Evolutionary conservation across 495 filamentous ascomycete species (phyloP).

Genomic region (Neurospora cerealis): DNA sequence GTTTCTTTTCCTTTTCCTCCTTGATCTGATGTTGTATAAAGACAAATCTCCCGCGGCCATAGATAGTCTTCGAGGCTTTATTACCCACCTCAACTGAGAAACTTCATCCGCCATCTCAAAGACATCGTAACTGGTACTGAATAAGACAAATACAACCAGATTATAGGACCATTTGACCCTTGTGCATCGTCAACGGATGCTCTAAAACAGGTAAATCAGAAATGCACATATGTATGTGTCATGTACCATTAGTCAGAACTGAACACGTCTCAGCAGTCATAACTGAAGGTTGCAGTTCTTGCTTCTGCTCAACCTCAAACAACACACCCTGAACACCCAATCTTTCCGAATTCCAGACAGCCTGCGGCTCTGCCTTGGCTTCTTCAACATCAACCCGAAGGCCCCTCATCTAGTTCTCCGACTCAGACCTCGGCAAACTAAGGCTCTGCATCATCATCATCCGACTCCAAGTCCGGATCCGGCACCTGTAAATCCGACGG

Average conservation of each 20-base stretch:
- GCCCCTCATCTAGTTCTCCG: neutral
- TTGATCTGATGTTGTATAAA: neutral
- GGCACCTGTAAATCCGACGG: constrained; percentile 24
- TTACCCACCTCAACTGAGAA: neutral
- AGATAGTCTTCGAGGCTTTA: neutral
- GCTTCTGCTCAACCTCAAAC: neutral
- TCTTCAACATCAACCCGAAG: neutral
- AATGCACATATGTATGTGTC: neutral
- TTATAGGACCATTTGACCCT: neutral
- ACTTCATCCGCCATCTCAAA: neutral
- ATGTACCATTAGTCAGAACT: neutral
- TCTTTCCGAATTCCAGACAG: neutral
- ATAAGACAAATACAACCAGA: neutral
- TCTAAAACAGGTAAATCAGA: neutral
- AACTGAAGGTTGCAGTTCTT: neutral
- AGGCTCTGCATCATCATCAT: constrained; percentile 20
- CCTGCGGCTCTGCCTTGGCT: neutral
- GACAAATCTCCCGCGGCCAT: neutral
- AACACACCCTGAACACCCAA: neutral
- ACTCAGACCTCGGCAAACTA: neutral
- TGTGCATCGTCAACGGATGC: neutral
- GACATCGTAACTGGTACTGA: neutral
- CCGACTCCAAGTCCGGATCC: constrained; percentile 24
- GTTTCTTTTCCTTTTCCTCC: neutral
- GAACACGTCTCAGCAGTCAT: neutral